Base-by-base conservation (phyloP, 768 basidiomycete genomes). In the Kwoniella sp. region DNA sequence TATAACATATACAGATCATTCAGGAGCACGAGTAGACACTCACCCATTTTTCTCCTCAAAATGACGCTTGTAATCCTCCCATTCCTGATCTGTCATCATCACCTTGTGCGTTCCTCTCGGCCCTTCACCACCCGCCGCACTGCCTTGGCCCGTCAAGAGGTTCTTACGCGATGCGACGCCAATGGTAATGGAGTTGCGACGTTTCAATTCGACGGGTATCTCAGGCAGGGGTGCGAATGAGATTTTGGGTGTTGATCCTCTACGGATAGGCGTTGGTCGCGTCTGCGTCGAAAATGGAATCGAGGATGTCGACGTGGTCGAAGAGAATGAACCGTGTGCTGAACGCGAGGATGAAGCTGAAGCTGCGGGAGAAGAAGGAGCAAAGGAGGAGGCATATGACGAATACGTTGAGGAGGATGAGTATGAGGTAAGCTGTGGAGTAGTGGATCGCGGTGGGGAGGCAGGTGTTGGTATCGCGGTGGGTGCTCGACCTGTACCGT, bases 401-500 rank as follows among this genome's bases (percentile, higher is more conserved):
- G 76, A 76, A 55, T 69, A 66, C 67, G 71, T 72, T 27, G 57
- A 76, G 24, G 77, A 63, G 24, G 81, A 79, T 33, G 68, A 62
- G 30, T 26, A 58, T 30, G 57, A 49, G 27, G 33, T 13, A 6
- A 49, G 58, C 29, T 50, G 37, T 25, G 21, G 65, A 56, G 36
- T 62, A 51, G n/a, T 53, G 58, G 67, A 29, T 85, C 83, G 58
- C 5, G 62, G 58, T 6, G 67, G 40, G 1, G 17, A 22, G 24
- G 46, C 47, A 4, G 85, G 86, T n/a, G 85, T 37, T 10, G 67
- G 70, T 13, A 71, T 63, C 12, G 51, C 70, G 15, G 77, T 69
- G 2, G 73, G 87, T 58, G 40, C 21, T 29, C 65, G 55, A 22
- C 66, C 66, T 26, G 48, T 61, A 37, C 57, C 55, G 56, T 74